Base-by-base conservation (phyloP, 1,139 yeast genomes). In the Citeromyces hawaiiensis region DNA sequence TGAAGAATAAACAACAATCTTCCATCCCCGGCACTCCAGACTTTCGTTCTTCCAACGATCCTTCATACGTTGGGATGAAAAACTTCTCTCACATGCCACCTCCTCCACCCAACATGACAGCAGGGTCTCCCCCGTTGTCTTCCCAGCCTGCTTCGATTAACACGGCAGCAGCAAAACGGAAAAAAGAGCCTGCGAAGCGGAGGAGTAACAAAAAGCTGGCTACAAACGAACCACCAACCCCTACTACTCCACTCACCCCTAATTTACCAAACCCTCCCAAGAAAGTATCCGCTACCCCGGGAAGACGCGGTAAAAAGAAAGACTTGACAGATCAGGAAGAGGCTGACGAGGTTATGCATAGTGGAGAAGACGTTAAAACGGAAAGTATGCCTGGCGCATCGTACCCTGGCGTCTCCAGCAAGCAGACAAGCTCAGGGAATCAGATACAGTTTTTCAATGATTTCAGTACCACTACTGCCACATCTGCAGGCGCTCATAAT, bases 161-260 rank as follows among this genome's bases (percentile, higher is more conserved):
- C 17, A 34, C 23, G 4, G 34, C 36, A 11, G 15, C 18, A 13
- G 41, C 38, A 27, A 35, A 38, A 5, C 35, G 33, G 39, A 37
- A 40, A 23, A 37, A 37, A 16, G 42, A 37, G 34, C 35, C 40
- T 11, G 36, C 34, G 13, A 27, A 39, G 17, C 34, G 34, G 17
- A 23, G 31, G 25, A 35, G 29, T 16, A 34, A 21, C 27, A 36
- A 32, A 39, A 42, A 14, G 31, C 36, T 13, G 19, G 15, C 34
- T 9, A 30, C 34, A 7, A 30, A 18, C 14, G 34, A 40, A 15
- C 41, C 42, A 9, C 42, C 42, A 3, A 41, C 43, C 8, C 60
- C 60, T 2, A 56, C 53, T 5, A 56, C 60, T 15, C 60, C 60
- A 2, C 42, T 49, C 21, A 55, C 60, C 2, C 54, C 55, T 2